Evolutionary conservation across 2,329 filamentous ascomycete species (phyloP), one percentile per base, ranked within the genome.

Genomic region (Xylaria sp.): DNA sequence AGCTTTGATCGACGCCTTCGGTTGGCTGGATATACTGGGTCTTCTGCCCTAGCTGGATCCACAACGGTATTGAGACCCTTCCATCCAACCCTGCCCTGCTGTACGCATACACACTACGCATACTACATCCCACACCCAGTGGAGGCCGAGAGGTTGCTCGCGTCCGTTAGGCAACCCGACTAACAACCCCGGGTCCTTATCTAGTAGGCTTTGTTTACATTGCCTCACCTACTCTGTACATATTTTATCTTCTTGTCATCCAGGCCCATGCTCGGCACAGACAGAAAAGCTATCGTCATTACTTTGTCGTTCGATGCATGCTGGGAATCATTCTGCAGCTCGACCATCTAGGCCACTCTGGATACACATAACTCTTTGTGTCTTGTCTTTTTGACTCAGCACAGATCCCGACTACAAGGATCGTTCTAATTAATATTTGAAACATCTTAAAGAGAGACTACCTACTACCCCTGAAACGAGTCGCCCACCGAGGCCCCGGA

Each of bases 31-130:
- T 50, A 57, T 33, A 50, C 37, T 45, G 49, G 46, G 42, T 54
- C 57, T n/a, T 53, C 42, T 52, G 46, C 58, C 46, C 35, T 50
- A 14, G 57, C 63, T 65, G 63, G 63, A 60, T 61, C 63, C 63
- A 65, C 58, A 33, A 57, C 33, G 21, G 17, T 55, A 15, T 50
- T 37, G 38, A 40, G 53, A 31, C 45, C 28, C 28, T 31, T 9
- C 9, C 28, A 4, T 31, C 28, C 28, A 5, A 31, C 25, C 14
- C 45, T 47, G 45, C 25, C 45, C 45, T 46, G 23, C 43, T 40
- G 31, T 45, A 31, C 28, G 9, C n/a, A n/a, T n/a, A 31, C 9
- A 4, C 28, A 31, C 28, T 9, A 31, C 28, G 9, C 9, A 31
- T 5, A 4, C 28, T 31, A 31, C 28, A 5, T 5, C 28, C 28